phyloP scores from a whole-genome alignment of 78 protist genomes.

The Bodo saltans region DNA sequence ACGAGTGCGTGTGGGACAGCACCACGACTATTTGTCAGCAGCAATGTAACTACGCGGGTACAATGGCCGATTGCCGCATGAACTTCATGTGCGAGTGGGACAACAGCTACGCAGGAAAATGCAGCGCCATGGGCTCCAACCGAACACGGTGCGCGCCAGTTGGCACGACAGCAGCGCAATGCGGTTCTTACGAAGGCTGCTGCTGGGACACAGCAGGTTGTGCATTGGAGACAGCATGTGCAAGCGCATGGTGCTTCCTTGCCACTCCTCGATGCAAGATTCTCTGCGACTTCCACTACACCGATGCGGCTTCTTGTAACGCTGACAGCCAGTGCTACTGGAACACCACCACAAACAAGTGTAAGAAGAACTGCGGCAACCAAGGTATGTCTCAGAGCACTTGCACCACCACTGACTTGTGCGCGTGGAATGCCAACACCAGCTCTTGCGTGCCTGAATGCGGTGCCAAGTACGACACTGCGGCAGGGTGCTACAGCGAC shows the following conservation, averaged over 20 bases:
- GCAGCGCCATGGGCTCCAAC: neutral
- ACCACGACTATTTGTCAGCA: neutral
- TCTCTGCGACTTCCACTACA: neutral
- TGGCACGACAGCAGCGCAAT: neutral
- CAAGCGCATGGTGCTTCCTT: neutral
- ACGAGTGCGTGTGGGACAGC: constrained; percentile 15
- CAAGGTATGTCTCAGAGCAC: neutral
- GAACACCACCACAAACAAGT: neutral
- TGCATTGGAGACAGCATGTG: neutral
- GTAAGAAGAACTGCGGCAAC: neutral
- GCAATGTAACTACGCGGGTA: neutral
- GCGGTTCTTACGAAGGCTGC: neutral
- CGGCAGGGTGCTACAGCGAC: neutral
- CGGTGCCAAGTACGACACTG: neutral
- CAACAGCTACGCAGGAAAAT: neutral
- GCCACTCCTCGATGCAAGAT: neutral
- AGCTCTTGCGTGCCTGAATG: neutral
- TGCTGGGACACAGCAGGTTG: neutral
- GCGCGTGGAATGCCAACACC: neutral
- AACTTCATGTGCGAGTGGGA: neutral
- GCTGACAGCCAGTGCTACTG: neutral
- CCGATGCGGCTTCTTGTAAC: neutral
- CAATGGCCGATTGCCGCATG: neutral
- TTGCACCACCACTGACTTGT: neutral
- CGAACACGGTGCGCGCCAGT: neutral